These are phyloP conservation scores for Trichoderma reesei DNA, from an alignment of 495 filamentous ascomycete species.

Conservation along the genomic window DNA sequence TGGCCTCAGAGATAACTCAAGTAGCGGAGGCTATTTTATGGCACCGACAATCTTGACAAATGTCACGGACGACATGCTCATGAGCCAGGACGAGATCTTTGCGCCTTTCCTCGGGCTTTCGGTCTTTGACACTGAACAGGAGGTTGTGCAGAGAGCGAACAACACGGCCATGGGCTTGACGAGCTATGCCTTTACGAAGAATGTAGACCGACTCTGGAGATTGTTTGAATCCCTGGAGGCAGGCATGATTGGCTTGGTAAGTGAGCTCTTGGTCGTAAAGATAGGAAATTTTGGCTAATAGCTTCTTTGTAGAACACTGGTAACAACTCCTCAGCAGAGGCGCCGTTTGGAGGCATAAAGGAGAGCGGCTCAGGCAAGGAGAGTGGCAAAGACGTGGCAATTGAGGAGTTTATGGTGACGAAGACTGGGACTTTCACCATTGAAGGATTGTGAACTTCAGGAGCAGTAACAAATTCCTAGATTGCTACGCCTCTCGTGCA, in stretches of 20 bases:
- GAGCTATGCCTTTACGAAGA: conserved; percentile 66
- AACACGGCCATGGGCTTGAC: conserved; percentile 61
- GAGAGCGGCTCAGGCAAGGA: conserved; percentile 71
- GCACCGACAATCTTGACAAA: conserved; percentile 58
- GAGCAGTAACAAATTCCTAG: no score
- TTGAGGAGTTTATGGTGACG: conserved; percentile 59
- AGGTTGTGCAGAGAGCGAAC: conserved; percentile 53
- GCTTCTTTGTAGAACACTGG: conserved; percentile 20
- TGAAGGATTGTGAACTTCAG: conserved; percentile 21
- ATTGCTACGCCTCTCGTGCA: no score
- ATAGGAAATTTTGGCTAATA: neutral
- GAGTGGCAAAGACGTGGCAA: conserved; percentile 60
- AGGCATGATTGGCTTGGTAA: conserved; percentile 63
- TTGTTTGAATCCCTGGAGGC: conserved; percentile 65
- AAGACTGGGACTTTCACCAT: conserved; percentile 62
- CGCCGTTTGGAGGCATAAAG: conserved; percentile 68
- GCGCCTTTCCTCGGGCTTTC: conserved; percentile 59
- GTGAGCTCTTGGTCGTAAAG: neutral
- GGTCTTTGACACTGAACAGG: conserved; percentile 59
- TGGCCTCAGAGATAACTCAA: conserved; percentile 27
- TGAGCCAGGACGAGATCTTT: conserved; percentile 61
- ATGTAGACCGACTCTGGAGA: conserved; percentile 61
- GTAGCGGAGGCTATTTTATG: conserved; percentile 56
- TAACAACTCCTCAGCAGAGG: conserved; percentile 58
- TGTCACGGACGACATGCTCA: conserved; percentile 53